phyloP scores from a whole-genome alignment of 805 yeast species.

The Pichia kluyveri region DNA sequence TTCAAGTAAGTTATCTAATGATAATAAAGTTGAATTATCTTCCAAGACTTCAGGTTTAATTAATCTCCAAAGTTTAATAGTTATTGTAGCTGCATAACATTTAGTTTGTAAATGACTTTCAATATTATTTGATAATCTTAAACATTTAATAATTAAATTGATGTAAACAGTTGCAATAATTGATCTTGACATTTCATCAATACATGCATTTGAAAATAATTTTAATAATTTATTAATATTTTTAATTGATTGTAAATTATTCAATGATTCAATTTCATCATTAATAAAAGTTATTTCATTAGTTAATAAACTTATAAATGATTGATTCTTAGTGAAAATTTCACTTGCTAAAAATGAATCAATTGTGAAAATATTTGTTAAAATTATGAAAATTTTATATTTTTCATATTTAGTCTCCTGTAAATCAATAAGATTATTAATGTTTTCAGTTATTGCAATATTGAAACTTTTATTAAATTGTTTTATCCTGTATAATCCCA shows the following conservation, averaged over 20 bases:
- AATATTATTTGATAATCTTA: background rate
- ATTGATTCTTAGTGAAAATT: slow-evolving; percentile 13
- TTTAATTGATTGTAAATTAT: background rate
- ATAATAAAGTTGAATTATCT: slow-evolving; percentile 23
- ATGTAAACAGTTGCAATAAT: slow-evolving; percentile 37
- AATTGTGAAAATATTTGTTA: slow-evolving; percentile 18
- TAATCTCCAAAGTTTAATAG: slow-evolving; percentile 52
- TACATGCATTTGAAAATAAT: slow-evolving; percentile 38
- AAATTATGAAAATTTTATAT: slow-evolving; percentile 9
- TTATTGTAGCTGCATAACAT: slow-evolving; percentile 28
- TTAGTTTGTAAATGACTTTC: background rate
- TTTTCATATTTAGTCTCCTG: slow-evolving; percentile 9
- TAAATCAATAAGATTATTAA: slow-evolving; percentile 13
- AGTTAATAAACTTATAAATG: slow-evolving; percentile 14
- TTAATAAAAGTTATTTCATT: slow-evolving; percentile 15
- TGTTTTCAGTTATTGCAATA: background rate
- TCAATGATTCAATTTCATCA: slow-evolving; percentile 2
- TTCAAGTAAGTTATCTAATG: slow-evolving; percentile 26
- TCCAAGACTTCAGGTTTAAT: slow-evolving; percentile 26
- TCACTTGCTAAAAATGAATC: slow-evolving; percentile 10
- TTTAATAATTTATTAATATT: slow-evolving; percentile 18
- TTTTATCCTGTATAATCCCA: slow-evolving; percentile 1
- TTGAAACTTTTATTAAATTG: background rate
- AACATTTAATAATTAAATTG: slow-evolving; percentile 21
- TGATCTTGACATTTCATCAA: slow-evolving; percentile 41